Conservation (phyloP, 805 yeast genomes). For the Maudiozyma bulderi region DNA sequence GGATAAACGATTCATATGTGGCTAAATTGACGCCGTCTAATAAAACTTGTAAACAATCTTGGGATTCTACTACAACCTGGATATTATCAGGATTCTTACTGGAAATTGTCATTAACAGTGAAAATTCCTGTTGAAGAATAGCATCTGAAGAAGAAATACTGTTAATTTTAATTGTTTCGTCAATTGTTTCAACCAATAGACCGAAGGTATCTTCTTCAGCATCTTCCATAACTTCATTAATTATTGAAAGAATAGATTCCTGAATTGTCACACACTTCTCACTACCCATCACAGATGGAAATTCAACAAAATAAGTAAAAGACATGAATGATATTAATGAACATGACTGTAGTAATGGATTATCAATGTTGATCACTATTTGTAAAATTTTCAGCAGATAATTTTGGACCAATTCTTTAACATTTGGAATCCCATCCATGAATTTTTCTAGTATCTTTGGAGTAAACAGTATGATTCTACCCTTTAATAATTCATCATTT, state of each 20-base stretch:
- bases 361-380: constrained; percentile 19
- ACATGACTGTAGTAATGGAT: constrained; percentile 27
- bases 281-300: constrained; percentile 20
- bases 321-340: constrained; percentile 44
- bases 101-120: constrained; percentile 53
- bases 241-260: constrained; percentile 27
- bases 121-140: constrained; percentile 32
- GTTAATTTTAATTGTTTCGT: constrained; percentile 33
- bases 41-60: constrained; percentile 57
- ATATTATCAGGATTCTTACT: constrained; percentile 68
- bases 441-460: constrained; percentile 54
- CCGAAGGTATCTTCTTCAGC: constrained; percentile 78
- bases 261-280: constrained; percentile 14
- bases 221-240: constrained; percentile 41
- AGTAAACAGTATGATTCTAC: constrained; percentile 41
- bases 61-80: constrained; percentile 54
- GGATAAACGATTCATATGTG: constrained; percentile 40
- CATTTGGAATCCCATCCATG: constrained; percentile 26
- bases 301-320: constrained; percentile 34
- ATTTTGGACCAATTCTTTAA: constrained; percentile 26
- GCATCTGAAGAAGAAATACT: constrained; percentile 18
- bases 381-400: constrained; percentile 17
- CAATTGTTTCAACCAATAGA: constrained; percentile 59
- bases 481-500: constrained; percentile 32
- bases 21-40: constrained; percentile 38